Percentiles rank a stretch among this genome's conserved stretches.
Evolutionary conservation across 2,329 filamentous ascomycete genomes (phyloP).

Genomic region (Talaromyces atroroseus): DNA sequence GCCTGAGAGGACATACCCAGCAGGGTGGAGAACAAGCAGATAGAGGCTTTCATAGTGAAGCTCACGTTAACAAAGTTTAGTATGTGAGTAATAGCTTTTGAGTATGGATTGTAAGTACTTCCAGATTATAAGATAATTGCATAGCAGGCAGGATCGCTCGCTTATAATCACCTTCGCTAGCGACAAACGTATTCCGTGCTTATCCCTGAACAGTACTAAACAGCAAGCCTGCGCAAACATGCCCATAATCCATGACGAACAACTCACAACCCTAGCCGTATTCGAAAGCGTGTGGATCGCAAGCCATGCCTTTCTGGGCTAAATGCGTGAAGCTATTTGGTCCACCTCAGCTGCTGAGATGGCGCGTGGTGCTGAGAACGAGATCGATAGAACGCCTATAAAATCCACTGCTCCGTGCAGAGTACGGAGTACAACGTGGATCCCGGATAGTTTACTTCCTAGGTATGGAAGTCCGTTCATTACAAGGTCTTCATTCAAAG

Average conservation of each 20-base stretch:
- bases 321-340: not conserved
- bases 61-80: not conserved
- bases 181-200: not conserved
- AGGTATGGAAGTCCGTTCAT: no score
- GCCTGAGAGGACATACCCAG: not conserved
- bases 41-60: constrained; percentile 3
- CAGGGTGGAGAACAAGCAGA: not conserved
- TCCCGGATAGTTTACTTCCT: no score
- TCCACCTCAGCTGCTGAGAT: not conserved
- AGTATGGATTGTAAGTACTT: no score
- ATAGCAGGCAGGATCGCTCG: not conserved
- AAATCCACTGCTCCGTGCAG: no score
- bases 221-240: not conserved
- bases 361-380: not conserved
- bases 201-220: not conserved
- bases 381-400: no score
- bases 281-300: not conserved
- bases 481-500: not conserved
- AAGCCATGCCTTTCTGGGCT: not conserved
- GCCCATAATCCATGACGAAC: not conserved
- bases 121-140: not conserved
- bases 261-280: not conserved
- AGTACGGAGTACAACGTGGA: no score
- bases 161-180: not conserved
- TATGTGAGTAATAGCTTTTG: not conserved